Evolutionary conservation across 768 basidiomycete genomes (phyloP).

Genomic region (Rhodotorula taiwanensis): DNA sequence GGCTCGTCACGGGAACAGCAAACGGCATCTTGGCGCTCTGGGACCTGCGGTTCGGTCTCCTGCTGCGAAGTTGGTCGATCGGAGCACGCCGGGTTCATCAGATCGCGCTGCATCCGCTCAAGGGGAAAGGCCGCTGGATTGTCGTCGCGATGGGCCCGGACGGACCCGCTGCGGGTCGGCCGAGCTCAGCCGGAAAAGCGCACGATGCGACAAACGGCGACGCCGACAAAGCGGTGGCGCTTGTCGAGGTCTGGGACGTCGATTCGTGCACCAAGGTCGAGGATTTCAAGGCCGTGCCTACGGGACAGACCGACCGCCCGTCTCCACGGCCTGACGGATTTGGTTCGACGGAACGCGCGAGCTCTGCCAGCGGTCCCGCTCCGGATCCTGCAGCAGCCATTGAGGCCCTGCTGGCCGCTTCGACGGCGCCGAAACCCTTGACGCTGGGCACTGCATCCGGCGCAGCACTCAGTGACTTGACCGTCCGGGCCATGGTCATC

Average conservation of each 20-base stretch:
- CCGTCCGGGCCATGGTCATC: conserved; percentile 28
- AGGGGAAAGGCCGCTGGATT: conserved; percentile 82
- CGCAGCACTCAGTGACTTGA: background rate
- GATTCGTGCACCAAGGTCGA: conserved; percentile 74
- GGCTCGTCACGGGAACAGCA: conserved; percentile 83
- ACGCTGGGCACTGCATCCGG: background rate
- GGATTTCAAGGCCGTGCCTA: conserved; percentile 57
- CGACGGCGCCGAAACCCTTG: background rate
- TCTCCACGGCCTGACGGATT: too few species aligned
- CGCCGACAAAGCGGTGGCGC: conserved; percentile 40
- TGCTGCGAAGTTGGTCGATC: conserved; percentile 79
- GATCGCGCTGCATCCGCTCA: conserved; percentile 73
- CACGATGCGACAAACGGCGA: conserved; percentile 1
- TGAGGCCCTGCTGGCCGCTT: conserved; percentile 33
- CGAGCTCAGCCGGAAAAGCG: background rate
- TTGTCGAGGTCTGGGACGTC: conserved; percentile 89
- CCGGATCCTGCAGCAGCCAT: conserved; percentile 36
- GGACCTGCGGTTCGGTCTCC: conserved; percentile 89
- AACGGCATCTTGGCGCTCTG: conserved; percentile 79
- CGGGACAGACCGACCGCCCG: too few species aligned
- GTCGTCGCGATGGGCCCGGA: conserved; percentile 56
- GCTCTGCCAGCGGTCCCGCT: too few species aligned
- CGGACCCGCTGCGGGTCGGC: background rate
- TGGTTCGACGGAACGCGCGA: too few species aligned
- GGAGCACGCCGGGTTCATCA: conserved; percentile 56